Conservation (phyloP, 192 early-diverging fungal species). For the Coemansia sp. region DNA sequence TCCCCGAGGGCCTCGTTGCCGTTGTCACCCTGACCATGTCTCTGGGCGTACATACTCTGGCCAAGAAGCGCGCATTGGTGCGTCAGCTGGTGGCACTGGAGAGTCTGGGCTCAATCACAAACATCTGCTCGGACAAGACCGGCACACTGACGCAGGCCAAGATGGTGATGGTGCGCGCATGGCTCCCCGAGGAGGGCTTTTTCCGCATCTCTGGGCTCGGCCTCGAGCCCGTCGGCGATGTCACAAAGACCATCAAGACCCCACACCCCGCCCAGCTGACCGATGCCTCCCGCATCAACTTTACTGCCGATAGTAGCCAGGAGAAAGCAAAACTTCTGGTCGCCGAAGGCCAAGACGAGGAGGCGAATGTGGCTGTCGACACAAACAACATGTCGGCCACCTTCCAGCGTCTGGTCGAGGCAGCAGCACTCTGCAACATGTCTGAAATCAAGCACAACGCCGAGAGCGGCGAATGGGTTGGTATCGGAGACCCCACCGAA, state of each 20-base stretch:
- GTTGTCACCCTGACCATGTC: constrained; percentile 95
- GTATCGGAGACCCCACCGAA: constrained; percentile 90
- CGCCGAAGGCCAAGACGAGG: not conserved
- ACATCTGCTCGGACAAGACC: constrained; percentile 95
- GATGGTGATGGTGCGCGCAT: constrained; percentile 84
- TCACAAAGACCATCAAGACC: constrained; percentile 27
- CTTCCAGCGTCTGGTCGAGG: constrained; percentile 54
- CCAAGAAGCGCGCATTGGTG: constrained; percentile 82
- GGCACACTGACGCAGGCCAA: constrained; percentile 94
- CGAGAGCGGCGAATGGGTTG: constrained; percentile 62
- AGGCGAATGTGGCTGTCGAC: constrained; percentile 31
- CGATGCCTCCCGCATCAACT: constrained; percentile 25
- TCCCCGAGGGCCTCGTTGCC: constrained; percentile 92
- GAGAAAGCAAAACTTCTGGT: constrained; percentile 7
- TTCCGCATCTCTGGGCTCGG: constrained; percentile 68
- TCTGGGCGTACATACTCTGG: constrained; percentile 83
- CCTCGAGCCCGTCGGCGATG: constrained; percentile 58
- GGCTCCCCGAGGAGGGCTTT: constrained; percentile 70
- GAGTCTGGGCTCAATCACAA: constrained; percentile 86
- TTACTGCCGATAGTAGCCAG: constrained; percentile 2
- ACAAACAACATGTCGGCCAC: constrained; percentile 41
- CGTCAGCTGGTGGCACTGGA: constrained; percentile 86
- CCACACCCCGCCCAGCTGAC: constrained; percentile 6
- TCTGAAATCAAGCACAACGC: constrained; percentile 61
- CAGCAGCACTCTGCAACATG: constrained; percentile 83